Conservation (phyloP, 1,284 basidiomycete genomes). For the Ustilago bromivora region DNA sequence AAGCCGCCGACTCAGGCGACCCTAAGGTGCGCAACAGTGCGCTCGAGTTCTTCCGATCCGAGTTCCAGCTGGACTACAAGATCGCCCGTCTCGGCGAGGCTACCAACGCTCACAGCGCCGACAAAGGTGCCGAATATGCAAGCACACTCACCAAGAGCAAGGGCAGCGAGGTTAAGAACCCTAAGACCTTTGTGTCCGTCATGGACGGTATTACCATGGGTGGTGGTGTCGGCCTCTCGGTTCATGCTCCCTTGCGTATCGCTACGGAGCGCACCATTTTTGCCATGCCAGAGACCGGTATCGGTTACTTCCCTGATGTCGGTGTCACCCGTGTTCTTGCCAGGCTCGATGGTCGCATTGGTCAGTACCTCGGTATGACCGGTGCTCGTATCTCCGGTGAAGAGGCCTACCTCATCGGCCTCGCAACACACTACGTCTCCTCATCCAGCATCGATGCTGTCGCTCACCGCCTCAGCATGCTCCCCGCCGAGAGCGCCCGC, state of each 20-base stretch:
- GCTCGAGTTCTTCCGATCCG: conserved; percentile 87
- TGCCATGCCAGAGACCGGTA: conserved; percentile 83
- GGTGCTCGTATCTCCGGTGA: conserved; percentile 71
- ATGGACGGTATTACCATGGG: conserved; percentile 81
- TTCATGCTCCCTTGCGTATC: conserved; percentile 89
- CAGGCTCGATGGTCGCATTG: conserved; percentile 88
- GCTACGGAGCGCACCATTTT: conserved; percentile 88
- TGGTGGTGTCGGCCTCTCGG: conserved; percentile 90
- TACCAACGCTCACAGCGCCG: conserved; percentile 73
- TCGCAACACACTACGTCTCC: conserved; percentile 65
- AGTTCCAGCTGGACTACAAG: conserved; percentile 91
- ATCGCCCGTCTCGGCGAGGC: conserved; percentile 74
- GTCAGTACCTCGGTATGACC: conserved; percentile 93
- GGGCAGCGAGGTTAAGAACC: conserved; percentile 33
- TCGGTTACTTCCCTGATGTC: conserved; percentile 79
- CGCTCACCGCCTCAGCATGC: conserved; percentile 53
- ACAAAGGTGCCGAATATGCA: conserved; percentile 40
- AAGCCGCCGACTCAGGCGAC: conserved; percentile 51
- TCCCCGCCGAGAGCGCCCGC: conserved; percentile 49
- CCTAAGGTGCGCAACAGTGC: conserved; percentile 73
- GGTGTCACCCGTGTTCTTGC: conserved; percentile 91
- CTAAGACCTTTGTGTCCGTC: conserved; percentile 86
- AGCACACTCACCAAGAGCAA: conserved; percentile 40
- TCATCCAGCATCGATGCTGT: conserved; percentile 52
- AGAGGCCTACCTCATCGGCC: conserved; percentile 64